A percentile compares a stretch with the other conserved stretches of the same genome.
Conservation (phyloP, 495 filamentous ascomycete genomes). For the Tuber aestivum region DNA sequence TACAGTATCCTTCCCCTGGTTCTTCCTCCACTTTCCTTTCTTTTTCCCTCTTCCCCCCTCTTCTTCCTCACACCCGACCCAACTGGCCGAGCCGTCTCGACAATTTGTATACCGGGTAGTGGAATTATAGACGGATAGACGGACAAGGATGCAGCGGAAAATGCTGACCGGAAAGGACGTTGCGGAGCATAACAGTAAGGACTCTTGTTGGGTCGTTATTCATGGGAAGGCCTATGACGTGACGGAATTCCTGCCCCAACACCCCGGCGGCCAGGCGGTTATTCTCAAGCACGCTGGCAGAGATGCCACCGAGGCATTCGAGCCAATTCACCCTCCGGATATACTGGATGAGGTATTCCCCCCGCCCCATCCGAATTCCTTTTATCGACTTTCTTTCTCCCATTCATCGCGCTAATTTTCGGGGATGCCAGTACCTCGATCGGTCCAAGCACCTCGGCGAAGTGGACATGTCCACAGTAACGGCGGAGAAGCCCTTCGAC, state of each 20-base stretch:
- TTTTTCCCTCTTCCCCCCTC: background rate
- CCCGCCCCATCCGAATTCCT: background rate
- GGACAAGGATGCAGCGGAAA: conserved; percentile 25
- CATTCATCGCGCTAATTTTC: background rate
- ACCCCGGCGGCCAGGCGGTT: conserved; percentile 67
- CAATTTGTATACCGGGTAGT: background rate
- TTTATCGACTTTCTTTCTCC: background rate
- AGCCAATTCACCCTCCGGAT: conserved; percentile 73
- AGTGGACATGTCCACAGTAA: conserved; percentile 83
- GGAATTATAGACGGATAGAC: conserved; percentile 5
- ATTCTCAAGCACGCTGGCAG: conserved; percentile 81
- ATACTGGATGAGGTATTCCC: conserved; percentile 57
- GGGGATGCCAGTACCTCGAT: conserved; percentile 59
- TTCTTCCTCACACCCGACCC: conserved; percentile 3
- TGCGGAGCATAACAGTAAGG: conserved; percentile 58
- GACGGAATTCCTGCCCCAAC: conserved; percentile 61
- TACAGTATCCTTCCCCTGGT: no score
- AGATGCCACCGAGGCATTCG: conserved; percentile 79
- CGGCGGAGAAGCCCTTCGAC: conserved; percentile 60
- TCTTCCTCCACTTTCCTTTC: conserved; percentile 4
- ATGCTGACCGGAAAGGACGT: conserved; percentile 58
- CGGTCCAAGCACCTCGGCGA: conserved; percentile 80
- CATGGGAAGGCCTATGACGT: conserved; percentile 75
- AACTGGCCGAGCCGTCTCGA: background rate
- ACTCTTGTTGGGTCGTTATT: conserved; percentile 76